A percentile compares a stretch with the other conserved stretches of the same genome.
phyloP scores from a whole-genome alignment of 768 basidiomycete species.

The Neoboletus brunneissimus region DNA sequence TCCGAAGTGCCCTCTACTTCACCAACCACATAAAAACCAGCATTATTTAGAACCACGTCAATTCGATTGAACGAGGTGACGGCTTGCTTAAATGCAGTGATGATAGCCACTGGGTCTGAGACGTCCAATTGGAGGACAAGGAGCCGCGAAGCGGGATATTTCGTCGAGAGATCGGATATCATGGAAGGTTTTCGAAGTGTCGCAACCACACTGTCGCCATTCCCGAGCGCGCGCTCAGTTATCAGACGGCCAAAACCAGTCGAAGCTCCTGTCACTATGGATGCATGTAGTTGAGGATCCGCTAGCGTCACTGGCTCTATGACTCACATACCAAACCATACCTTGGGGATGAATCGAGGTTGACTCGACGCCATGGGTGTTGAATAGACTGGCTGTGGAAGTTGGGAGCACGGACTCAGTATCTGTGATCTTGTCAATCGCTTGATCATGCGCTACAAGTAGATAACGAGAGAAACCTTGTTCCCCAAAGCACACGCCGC shows the following conservation, averaged over 20 bases:
- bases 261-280: slow-evolving; percentile 41
- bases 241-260: slow-evolving; percentile 39
- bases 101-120: slow-evolving; percentile 30
- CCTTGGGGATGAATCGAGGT: slow-evolving; percentile 5
- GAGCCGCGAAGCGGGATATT: slow-evolving; percentile 35
- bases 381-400: background rate
- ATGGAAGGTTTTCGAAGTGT: slow-evolving; percentile 41
- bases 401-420: background rate
- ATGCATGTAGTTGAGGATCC: background rate
- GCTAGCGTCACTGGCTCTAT: background rate
- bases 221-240: slow-evolving; percentile 34
- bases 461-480: background rate
- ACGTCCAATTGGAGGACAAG: slow-evolving; percentile 44
- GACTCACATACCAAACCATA: slow-evolving; percentile 24
- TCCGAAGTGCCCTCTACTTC: slow-evolving; percentile 84
- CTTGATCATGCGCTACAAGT: background rate
- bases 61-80: slow-evolving; percentile 37
- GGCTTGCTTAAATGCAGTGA: slow-evolving; percentile 35
- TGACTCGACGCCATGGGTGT: background rate
- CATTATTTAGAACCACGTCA: slow-evolving; percentile 49
- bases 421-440: background rate
- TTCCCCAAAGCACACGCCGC: background rate
- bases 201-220: slow-evolving; percentile 43
- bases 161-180: slow-evolving; percentile 29
- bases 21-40: slow-evolving; percentile 31